These are phyloP conservation scores for Solanum gandarillasii DNA, from an alignment of 257 asterid genomes.

Conservation along the genomic window DNA sequence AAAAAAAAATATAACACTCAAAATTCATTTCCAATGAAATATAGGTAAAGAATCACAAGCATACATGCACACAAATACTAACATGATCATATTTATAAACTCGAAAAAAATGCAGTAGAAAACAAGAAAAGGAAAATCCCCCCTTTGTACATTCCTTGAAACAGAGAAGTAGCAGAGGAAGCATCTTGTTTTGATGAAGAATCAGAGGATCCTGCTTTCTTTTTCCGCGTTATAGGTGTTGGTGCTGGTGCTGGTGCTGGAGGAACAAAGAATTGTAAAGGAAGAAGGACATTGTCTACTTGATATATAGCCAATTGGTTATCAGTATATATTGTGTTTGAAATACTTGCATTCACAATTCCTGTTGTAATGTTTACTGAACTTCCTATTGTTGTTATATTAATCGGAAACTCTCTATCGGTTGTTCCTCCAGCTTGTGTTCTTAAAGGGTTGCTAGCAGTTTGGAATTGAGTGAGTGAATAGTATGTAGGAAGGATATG, in stretches of 20 bases:
- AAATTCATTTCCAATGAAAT: background rate
- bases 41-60: background rate
- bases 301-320: slow-evolving; percentile 38
- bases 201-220: slow-evolving; percentile 1
- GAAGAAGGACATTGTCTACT: slow-evolving; percentile 42
- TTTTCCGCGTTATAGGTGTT: slow-evolving; percentile 25
- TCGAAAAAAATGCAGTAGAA: background rate
- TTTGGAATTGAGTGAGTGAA: slow-evolving; percentile 35
- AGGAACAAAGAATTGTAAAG: slow-evolving; percentile 26
- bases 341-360: slow-evolving; percentile 31
- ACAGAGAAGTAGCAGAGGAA: slow-evolving; percentile 13
- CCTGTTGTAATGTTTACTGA: slow-evolving; percentile 41
- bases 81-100: background rate
- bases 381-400: slow-evolving; percentile 32
- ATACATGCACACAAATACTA: background rate
- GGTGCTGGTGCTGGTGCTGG: slow-evolving; percentile 46
- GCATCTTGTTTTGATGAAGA: background rate
- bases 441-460: slow-evolving; percentile 35
- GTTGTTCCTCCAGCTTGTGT: slow-evolving; percentile 44
- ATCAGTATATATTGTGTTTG: slow-evolving; percentile 27
- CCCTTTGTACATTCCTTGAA: background rate
- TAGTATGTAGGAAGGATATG: slow-evolving; percentile 29
- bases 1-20: background rate
- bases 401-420: slow-evolving; percentile 21
- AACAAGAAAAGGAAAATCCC: background rate